Conservation (phyloP, 148 eudicot species). For the Nepenthes gracilis region DNA sequence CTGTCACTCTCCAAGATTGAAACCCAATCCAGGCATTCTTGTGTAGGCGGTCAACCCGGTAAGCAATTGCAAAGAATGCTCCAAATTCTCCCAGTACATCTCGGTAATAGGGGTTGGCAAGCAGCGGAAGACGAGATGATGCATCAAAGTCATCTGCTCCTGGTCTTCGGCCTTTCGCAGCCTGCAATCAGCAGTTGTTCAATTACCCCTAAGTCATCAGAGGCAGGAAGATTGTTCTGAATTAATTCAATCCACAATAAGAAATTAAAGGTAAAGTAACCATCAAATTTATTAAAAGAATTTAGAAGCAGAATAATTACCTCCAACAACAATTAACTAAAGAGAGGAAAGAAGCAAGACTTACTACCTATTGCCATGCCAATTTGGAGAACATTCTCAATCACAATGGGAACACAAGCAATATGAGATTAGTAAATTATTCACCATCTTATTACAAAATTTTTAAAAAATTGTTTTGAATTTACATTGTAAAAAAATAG, state of each 20-base stretch:
- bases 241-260: not conserved
- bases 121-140: constrained; percentile 76
- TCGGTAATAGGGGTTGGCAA: constrained; percentile 58
- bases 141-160: constrained; percentile 79
- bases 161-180: constrained; percentile 62
- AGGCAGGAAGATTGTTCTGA: not conserved
- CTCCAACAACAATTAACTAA: too few species aligned
- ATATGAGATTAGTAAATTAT: too few species aligned
- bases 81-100: constrained; percentile 74
- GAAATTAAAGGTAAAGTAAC: too few species aligned
- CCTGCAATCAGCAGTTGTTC: constrained; percentile 29
- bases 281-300: too few species aligned
- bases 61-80: constrained; percentile 77
- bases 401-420: too few species aligned
- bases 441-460: too few species aligned
- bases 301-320: too few species aligned
- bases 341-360: too few species aligned
- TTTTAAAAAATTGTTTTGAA: too few species aligned
- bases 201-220: not conserved
- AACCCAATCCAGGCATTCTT: constrained; percentile 98
- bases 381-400: too few species aligned
- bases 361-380: too few species aligned
- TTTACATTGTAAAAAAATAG: too few species aligned
- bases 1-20: constrained; percentile 93
- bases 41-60: constrained; percentile 75